These are phyloP conservation scores for Claviceps lovelessii DNA, from an alignment of 2,329 filamentous ascomycete genomes.

Conservation along the genomic window DNA sequence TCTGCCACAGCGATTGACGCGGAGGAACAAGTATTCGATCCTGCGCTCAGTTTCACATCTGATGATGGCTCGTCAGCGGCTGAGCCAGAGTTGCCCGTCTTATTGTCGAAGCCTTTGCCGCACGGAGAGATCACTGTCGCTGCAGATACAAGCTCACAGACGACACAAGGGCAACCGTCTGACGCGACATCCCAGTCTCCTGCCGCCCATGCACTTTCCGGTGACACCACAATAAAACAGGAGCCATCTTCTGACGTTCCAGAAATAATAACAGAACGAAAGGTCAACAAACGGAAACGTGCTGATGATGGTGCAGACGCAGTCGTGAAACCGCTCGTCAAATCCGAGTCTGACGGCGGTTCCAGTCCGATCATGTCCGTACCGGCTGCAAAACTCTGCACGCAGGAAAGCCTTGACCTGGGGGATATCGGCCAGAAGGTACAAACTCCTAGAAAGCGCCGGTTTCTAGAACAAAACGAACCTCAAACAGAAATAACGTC, in stretches of 20 bases:
- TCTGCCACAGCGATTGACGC: slow-evolving; percentile 1
- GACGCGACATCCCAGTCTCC: slow-evolving; percentile 12
- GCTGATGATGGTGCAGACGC: slow-evolving; percentile 11
- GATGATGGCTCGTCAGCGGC: background rate
- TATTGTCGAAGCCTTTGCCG: background rate
- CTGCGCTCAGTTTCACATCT: slow-evolving; percentile 2
- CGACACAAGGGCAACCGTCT: slow-evolving; percentile 16
- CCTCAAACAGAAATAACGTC: slow-evolving; percentile 1
- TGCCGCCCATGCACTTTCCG: slow-evolving; percentile 9
- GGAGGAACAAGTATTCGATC: background rate
- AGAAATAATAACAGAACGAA: slow-evolving; percentile 35
- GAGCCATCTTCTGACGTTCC: slow-evolving; percentile 40
- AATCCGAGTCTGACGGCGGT: slow-evolving; percentile 22
- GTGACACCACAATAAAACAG: slow-evolving; percentile 24
- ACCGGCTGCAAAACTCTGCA: slow-evolving; percentile 15
- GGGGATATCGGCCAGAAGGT: slow-evolving; percentile 19
- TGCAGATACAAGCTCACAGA: slow-evolving; percentile 11
- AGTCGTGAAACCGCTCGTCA: slow-evolving; percentile 22
- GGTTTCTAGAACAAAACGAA: slow-evolving; percentile 11
- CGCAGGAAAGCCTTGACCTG: slow-evolving; percentile 47
- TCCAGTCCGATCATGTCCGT: slow-evolving; percentile 16
- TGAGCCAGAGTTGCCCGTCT: slow-evolving; percentile 3
- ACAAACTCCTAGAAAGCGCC: slow-evolving; percentile 23
- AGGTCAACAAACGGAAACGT: slow-evolving; percentile 33
- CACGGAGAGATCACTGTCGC: slow-evolving; percentile 3